Conservation (phyloP, 257 asterid genomes). For the Solanum tarapatanum region DNA sequence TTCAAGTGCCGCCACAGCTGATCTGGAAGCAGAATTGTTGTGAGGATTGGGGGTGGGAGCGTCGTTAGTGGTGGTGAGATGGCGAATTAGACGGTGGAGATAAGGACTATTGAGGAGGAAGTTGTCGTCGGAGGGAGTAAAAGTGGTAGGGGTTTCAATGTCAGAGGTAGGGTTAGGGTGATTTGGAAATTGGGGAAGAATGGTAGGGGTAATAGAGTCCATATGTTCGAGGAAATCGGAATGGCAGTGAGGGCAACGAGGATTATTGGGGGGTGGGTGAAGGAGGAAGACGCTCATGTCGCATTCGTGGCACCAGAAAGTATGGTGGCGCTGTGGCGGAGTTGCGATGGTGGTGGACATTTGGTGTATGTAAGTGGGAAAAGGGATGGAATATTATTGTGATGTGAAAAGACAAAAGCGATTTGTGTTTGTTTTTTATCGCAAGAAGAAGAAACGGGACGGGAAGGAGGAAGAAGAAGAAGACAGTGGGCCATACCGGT, state of each 20-base stretch:
- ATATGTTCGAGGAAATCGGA: constrained; percentile 65
- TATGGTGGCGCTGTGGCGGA: constrained; percentile 47
- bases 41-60: constrained; percentile 16
- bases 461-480: background rate
- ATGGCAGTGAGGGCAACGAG: constrained; percentile 83
- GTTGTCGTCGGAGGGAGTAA: constrained; percentile 50
- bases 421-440: background rate
- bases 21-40: constrained; percentile 45
- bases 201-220: constrained; percentile 32
- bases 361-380: constrained; percentile 16
- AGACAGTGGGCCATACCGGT: constrained; percentile 11
- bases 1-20: constrained; percentile 43
- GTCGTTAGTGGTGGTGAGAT: constrained; percentile 43
- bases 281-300: constrained; percentile 76
- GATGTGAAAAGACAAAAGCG: background rate
- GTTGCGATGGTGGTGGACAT: constrained; percentile 14
- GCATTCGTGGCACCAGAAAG: constrained; percentile 88
- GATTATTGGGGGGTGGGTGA: constrained; percentile 36
- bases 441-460: background rate
- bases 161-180: background rate
- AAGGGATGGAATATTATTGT: background rate
- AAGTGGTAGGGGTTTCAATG: constrained; percentile 9
- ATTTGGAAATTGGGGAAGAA: constrained; percentile 13
- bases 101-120: constrained; percentile 67
- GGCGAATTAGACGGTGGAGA: constrained; percentile 64